These are phyloP conservation scores for Scheffersomyces ergatensis DNA, from an alignment of 805 yeast genomes.

Conservation along the genomic window DNA sequence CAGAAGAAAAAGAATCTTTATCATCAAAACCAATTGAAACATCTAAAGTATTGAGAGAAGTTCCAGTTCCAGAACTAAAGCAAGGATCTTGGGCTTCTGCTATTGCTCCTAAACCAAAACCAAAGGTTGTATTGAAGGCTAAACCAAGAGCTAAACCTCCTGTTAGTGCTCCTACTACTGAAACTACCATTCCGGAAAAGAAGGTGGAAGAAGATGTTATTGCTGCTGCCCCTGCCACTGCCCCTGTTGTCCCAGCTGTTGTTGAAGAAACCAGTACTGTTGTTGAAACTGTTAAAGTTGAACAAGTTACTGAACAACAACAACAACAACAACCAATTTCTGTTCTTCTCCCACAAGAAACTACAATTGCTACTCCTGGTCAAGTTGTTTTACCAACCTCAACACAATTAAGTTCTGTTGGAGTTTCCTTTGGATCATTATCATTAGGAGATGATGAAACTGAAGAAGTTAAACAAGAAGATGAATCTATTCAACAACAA, in stretches of 20 bases:
- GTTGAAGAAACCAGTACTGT: slow-evolving; percentile 5
- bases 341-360: slow-evolving; percentile 14
- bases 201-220: slow-evolving; percentile 15
- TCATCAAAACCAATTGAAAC: slow-evolving; percentile 8
- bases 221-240: slow-evolving; percentile 4
- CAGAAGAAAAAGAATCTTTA: slow-evolving; percentile 12
- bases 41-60: slow-evolving; percentile 23
- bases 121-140: slow-evolving; percentile 35
- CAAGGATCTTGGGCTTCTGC: slow-evolving; percentile 69
- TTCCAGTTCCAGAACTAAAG: slow-evolving; percentile 48
- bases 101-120: slow-evolving; percentile 48
- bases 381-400: slow-evolving; percentile 54
- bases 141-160: slow-evolving; percentile 18
- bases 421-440: slow-evolving; percentile 64
- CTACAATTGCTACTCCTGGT: slow-evolving; percentile 14
- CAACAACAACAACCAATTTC: slow-evolving; percentile 3
- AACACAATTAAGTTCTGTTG: slow-evolving; percentile 46
- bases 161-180: slow-evolving; percentile 61
- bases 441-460: slow-evolving; percentile 41
- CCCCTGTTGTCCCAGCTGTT: background rate
- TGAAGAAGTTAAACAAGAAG: slow-evolving; percentile 15
- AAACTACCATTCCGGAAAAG: slow-evolving; percentile 10
- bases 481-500: slow-evolving; percentile 10
- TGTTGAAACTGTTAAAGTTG: background rate
- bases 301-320: too few species aligned